phyloP scores from a whole-genome alignment of 768 basidiomycete species.

The Boletus pseudo-olivaceus region DNA sequence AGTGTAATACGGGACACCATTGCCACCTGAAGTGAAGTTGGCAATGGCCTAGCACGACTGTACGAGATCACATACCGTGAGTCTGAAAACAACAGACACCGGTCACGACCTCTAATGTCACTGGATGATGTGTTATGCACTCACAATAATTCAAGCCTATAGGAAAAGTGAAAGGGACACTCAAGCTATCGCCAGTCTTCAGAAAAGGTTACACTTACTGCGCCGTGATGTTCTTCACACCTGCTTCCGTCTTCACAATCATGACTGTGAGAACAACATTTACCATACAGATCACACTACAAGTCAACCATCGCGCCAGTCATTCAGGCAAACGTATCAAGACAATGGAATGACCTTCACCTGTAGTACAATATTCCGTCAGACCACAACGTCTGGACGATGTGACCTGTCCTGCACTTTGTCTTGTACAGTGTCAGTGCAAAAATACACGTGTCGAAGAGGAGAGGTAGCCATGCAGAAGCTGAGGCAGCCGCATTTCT shows the following conservation, averaged over 20 bases:
- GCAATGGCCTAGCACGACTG: not conserved
- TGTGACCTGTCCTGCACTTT: slow-evolving; percentile 10
- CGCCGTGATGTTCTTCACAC: slow-evolving; percentile 36
- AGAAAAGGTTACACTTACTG: slow-evolving; percentile 18
- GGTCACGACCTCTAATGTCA: slow-evolving; percentile 28
- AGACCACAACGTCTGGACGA: slow-evolving; percentile 26
- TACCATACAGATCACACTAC: slow-evolving; percentile 38
- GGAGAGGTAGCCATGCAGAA: slow-evolving; percentile 40
- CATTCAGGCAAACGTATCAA: not conserved
- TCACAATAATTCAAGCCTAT: slow-evolving; percentile 40
- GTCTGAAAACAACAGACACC: slow-evolving; percentile 29
- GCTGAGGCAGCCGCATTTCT: slow-evolving; percentile 30
- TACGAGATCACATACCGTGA: slow-evolving; percentile 10
- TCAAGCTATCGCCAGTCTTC: not conserved
- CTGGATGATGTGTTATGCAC: slow-evolving; percentile 1
- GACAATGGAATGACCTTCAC: slow-evolving; percentile 9
- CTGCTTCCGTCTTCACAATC: slow-evolving; percentile 30
- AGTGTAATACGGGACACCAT: slow-evolving; percentile 72
- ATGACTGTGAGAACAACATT: slow-evolving; percentile 38
- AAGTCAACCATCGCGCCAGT: not conserved
- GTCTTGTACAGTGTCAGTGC: slow-evolving; percentile 34
- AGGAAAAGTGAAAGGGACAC: not conserved
- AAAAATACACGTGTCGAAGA: slow-evolving; percentile 38
- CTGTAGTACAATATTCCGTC: slow-evolving; percentile 38
- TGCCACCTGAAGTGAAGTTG: slow-evolving; percentile 38